Base-by-base conservation (phyloP, 306 rosid species). In the Delonix regia region DNA sequence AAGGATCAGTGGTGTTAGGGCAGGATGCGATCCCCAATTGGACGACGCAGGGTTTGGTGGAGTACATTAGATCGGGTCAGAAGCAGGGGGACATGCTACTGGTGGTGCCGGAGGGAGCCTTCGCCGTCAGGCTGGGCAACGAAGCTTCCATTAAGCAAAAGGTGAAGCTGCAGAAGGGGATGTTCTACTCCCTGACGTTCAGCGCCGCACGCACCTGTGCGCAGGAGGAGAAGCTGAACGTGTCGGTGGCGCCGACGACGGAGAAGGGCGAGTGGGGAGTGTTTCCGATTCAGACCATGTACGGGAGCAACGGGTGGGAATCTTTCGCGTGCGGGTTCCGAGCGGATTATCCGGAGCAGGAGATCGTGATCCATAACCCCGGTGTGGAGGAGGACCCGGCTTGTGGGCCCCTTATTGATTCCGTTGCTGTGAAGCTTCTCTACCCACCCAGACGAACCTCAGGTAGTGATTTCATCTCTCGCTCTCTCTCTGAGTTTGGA, bases 71-170 rank as follows among this genome's bases (percentile, higher is more conserved):
- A 76, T 77, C 91, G 19, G 96, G 96, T 4, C 90, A 88, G 21
- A 90, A 82, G 65, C 93, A 90, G 42, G 93, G 91, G 2, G 96
- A 90, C 86, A 90, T 88, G 96, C 1, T 90, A 12, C 80, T 90
- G 2, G 52, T 85, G 2, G 96, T 90, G 2, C 96, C 96, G 0
- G 81, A 84, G 48, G 96, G 96, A 0, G 60, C 69, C 9, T 67
- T 36, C 34, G 96, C 96, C 0, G 87, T 88, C 1, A 69, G 91
- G 81, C 86, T 90, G 0, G 96, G 96, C 33, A 87, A 90, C 27
- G 93, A 90, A 41, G 96, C 96, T 30, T 80, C 77, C 4, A 80
- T 90, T 3, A 88, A 83, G 80, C 93, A 90, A 13, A 85, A 45
- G 19, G 36, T 88, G 14, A 63, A 78, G 61, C 80, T 85, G 12